Percentiles rank a stretch among this genome's conserved stretches.
phyloP scores from a whole-genome alignment of 441 rosid genomes.

The Adansonia gregorii region DNA sequence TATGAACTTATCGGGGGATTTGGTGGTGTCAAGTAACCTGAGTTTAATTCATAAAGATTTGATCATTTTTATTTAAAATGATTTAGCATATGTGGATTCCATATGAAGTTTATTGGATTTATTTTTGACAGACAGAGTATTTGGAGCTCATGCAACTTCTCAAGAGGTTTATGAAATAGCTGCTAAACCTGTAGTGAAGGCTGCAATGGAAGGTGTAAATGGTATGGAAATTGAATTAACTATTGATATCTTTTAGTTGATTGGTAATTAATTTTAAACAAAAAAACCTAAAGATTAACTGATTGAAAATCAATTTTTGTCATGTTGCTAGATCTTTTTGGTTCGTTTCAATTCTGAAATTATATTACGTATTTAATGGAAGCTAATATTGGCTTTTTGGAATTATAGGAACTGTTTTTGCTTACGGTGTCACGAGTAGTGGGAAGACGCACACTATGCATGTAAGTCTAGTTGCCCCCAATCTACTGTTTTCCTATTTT shows the following conservation, averaged over 20 bases:
- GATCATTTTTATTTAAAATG: not conserved
- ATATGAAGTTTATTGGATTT: not conserved
- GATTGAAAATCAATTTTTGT: not conserved
- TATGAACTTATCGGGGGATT: not conserved
- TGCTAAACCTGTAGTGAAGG: constrained; percentile 90
- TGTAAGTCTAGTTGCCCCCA: constrained; percentile 49
- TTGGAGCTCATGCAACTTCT: constrained; percentile 80
- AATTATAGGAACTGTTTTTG: constrained; percentile 92
- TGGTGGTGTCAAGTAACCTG: not conserved
- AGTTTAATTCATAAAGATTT: not conserved
- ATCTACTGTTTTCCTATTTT: not conserved
- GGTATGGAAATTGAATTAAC: constrained; percentile 50
- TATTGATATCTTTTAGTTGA: not conserved
- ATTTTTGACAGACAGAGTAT: constrained; percentile 75
- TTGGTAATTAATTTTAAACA: constrained; percentile 12
- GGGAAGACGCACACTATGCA: constrained; percentile 99
- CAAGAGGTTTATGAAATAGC: constrained; percentile 92
- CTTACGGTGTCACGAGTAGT: constrained; percentile 99
- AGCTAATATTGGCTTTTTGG: constrained; percentile 9
- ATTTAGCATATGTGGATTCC: not conserved
- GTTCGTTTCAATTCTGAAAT: constrained; percentile 12
- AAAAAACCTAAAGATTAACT: not conserved
- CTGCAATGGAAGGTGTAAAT: constrained; percentile 99
- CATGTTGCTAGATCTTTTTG: constrained; percentile 9
- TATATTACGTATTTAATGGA: not conserved